These are phyloP conservation scores for Botryosphaeria dothidea DNA, from an alignment of 2,329 filamentous ascomycete species.

Conservation along the genomic window DNA sequence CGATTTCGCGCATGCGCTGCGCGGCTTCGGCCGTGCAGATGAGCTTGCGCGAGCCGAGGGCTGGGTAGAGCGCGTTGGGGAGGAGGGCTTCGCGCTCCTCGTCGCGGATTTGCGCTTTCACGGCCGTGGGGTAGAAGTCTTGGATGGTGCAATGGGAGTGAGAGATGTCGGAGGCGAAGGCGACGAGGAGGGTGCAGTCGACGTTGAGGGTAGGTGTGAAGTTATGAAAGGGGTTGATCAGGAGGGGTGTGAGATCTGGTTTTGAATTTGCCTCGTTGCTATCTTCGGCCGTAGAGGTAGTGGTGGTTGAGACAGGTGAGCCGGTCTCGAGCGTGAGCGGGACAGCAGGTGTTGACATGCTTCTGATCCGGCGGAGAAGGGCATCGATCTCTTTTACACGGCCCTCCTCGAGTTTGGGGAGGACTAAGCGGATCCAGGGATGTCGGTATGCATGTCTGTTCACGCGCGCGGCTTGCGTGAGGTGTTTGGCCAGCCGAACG, in stretches of 20 bases:
- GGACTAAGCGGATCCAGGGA: constrained; percentile 60
- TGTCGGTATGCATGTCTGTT: constrained; percentile 40
- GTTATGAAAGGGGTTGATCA: constrained; percentile 39
- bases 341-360: constrained; percentile 41
- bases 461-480: constrained; percentile 58
- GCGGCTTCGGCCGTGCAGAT: constrained; percentile 68
- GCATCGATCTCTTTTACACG: constrained; percentile 56
- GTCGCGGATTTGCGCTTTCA: constrained; percentile 64
- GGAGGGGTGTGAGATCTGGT: constrained; percentile 33
- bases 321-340: neutral
- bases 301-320: constrained; percentile 26
- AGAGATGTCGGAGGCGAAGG: constrained; percentile 72
- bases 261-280: constrained; percentile 13
- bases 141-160: constrained; percentile 54
- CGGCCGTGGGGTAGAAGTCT: constrained; percentile 59
- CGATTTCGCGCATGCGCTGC: constrained; percentile 57
- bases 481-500: constrained; percentile 60
- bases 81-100: constrained; percentile 64
- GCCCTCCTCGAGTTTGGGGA: constrained; percentile 59
- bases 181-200: constrained; percentile 71
- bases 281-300: constrained; percentile 25
- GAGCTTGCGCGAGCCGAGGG: constrained; percentile 57
- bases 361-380: constrained; percentile 57
- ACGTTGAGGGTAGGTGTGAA: constrained; percentile 56
- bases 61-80: constrained; percentile 62